phyloP scores from a whole-genome alignment of 1,139 yeast species.

The Geotrichum fermentans region DNA sequence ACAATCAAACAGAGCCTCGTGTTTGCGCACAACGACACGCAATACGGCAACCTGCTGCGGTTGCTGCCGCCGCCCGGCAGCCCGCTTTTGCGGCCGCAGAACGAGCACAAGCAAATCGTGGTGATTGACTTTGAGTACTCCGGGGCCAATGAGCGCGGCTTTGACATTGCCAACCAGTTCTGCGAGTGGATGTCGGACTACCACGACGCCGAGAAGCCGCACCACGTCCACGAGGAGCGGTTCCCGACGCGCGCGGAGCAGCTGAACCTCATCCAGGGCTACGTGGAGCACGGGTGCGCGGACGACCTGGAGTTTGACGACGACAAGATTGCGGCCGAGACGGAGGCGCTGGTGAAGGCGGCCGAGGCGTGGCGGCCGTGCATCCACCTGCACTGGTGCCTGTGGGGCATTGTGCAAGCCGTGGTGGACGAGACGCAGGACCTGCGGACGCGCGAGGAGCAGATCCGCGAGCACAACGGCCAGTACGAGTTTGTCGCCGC shows the following conservation, averaged over 20 bases:
- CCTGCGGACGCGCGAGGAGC: slow-evolving; percentile 28
- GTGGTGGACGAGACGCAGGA: slow-evolving; percentile 32
- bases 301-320: slow-evolving; percentile 29
- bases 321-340: slow-evolving; percentile 48
- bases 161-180: slow-evolving; percentile 82
- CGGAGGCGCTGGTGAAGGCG: slow-evolving; percentile 57
- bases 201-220: slow-evolving; percentile 59
- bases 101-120: slow-evolving; percentile 70
- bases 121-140: slow-evolving; percentile 96
- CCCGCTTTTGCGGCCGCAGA: slow-evolving; percentile 39
- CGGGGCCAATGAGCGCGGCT: slow-evolving; percentile 89
- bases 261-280: slow-evolving; percentile 66
- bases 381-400: slow-evolving; percentile 74
- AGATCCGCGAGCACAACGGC: slow-evolving; percentile 22
- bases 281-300: slow-evolving; percentile 48
- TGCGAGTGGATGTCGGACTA: slow-evolving; percentile 67
- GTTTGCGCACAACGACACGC: slow-evolving; percentile 94
- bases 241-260: slow-evolving; percentile 70
- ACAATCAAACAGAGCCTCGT: slow-evolving; percentile 49
- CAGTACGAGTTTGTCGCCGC: slow-evolving; percentile 32
- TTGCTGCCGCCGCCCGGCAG: slow-evolving; percentile 41
- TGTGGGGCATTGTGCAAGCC: slow-evolving; percentile 85
- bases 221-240: slow-evolving; percentile 49
- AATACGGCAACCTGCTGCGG: slow-evolving; percentile 74
- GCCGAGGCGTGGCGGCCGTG: slow-evolving; percentile 75